These are phyloP conservation scores for Thelonectria rubi DNA, from an alignment of 2,329 filamentous ascomycete genomes.

Conservation along the genomic window DNA sequence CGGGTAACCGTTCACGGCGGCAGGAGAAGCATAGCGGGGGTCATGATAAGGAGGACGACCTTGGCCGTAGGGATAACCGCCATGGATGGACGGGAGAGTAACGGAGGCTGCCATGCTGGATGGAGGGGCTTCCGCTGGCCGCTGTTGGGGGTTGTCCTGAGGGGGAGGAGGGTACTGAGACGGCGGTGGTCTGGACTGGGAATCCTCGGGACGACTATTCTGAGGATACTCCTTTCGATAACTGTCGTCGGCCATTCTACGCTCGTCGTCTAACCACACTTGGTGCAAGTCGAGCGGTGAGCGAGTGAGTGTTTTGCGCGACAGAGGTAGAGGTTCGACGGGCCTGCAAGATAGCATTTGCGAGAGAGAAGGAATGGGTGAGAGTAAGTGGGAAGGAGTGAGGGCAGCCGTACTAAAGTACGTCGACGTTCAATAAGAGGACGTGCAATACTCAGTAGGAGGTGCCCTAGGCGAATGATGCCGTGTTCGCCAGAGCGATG, in stretches of 20 bases:
- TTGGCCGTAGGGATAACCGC: conserved; percentile 40
- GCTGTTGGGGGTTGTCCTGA: conserved; percentile 52
- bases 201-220: conserved; percentile 50
- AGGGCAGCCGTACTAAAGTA: conserved; percentile 4
- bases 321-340: not conserved
- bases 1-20: conserved; percentile 57
- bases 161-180: conserved; percentile 50
- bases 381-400: conserved; percentile 3
- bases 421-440: too few relatives aligned
- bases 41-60: conserved; percentile 48
- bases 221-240: conserved; percentile 50
- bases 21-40: conserved; percentile 54
- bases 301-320: conserved; percentile 6
- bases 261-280: conserved; percentile 27
- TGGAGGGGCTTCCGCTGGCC: conserved; percentile 43
- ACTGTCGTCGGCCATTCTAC: conserved; percentile 53
- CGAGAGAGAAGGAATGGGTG: conserved; percentile 16
- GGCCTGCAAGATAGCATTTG: conserved; percentile 36
- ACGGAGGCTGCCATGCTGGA: conserved; percentile 55
- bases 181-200: conserved; percentile 52
- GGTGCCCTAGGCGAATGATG: conserved; percentile 3
- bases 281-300: conserved; percentile 28
- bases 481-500: conserved; percentile 28
- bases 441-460: conserved; percentile 4
- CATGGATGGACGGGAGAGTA: conserved; percentile 61